These are phyloP conservation scores for Pholiota microspora DNA, from an alignment of 768 basidiomycete genomes.

Conservation along the genomic window DNA sequence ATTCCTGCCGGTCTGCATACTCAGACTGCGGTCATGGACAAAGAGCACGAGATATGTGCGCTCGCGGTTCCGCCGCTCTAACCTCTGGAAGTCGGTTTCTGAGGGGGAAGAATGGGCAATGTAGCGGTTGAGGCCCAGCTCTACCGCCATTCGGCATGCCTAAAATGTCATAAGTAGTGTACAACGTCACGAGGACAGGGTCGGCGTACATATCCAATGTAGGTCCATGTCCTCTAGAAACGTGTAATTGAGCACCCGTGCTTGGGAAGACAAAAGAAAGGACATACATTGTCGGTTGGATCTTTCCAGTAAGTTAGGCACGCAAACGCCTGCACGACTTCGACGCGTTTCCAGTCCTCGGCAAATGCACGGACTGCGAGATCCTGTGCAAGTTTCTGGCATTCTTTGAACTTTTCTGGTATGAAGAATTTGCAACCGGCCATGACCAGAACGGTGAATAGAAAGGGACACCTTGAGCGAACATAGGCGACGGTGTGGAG, in stretches of 20 bases:
- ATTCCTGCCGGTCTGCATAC: conserved; percentile 80
- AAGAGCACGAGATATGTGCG: conserved; percentile 85
- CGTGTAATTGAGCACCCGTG: conserved; percentile 12
- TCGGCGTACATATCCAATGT: conserved; percentile 74
- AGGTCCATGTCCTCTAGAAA: conserved; percentile 77
- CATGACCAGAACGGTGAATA: conserved; percentile 84
- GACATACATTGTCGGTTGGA: conserved; percentile 74
- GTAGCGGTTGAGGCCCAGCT: conserved; percentile 77
- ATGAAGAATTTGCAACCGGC: conserved; percentile 84
- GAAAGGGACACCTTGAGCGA: conserved; percentile 74
- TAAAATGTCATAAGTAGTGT: conserved; percentile 25
- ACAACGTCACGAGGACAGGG: conserved; percentile 9
- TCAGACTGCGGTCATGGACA: conserved; percentile 82
- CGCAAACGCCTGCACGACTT: conserved; percentile 86
- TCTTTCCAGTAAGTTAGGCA: conserved; percentile 91
- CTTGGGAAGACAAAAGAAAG: conserved; percentile 9
- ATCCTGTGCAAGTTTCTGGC: conserved; percentile 71
- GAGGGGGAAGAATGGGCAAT: conserved; percentile 48
- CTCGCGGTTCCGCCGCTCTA: conserved; percentile 82
- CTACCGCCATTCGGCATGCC: conserved; percentile 89
- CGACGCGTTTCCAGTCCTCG: conserved; percentile 77
- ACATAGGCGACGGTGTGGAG: conserved; percentile 81
- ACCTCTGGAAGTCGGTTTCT: conserved; percentile 63
- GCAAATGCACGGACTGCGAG: conserved; percentile 77
- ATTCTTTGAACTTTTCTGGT: conserved; percentile 61